Evolutionary conservation across 805 yeast species (phyloP).

Genomic region (Jamesozyma rosinii): DNA sequence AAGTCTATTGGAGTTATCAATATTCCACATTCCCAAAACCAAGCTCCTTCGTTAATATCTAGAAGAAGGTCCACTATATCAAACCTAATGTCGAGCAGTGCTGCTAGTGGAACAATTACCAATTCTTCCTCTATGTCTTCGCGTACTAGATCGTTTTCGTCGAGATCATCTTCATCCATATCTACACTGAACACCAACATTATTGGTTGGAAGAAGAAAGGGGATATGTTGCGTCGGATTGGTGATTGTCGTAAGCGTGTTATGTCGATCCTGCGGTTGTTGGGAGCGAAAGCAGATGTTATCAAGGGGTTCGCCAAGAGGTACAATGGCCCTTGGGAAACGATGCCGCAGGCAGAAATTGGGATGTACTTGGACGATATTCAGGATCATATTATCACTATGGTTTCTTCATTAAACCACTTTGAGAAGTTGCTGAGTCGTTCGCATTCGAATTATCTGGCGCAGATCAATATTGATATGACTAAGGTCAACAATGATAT

Average conservation of each 20-base stretch:
- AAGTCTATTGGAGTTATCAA: background rate
- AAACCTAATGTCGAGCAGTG: background rate
- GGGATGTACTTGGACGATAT: conserved; percentile 94
- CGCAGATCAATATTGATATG: conserved; percentile 96
- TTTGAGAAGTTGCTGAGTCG: conserved; percentile 89
- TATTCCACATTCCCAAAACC: background rate
- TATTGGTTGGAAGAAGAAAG: conserved; percentile 80
- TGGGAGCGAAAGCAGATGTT: conserved; percentile 95
- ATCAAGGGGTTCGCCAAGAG: conserved; percentile 90
- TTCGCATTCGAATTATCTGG: conserved; percentile 91
- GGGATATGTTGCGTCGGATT: conserved; percentile 87
- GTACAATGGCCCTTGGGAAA: conserved; percentile 76
- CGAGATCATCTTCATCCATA: conserved; percentile 26
- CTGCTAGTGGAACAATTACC: background rate
- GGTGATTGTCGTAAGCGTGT: conserved; percentile 94
- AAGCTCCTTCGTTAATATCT: background rate
- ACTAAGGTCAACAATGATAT: conserved; percentile 93
- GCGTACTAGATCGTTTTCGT: conserved; percentile 5
- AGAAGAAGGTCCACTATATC: background rate
- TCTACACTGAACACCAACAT: conserved; percentile 34
- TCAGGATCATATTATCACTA: conserved; percentile 94
- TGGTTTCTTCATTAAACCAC: conserved; percentile 92
- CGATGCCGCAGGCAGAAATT: conserved; percentile 74
- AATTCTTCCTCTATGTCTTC: background rate
- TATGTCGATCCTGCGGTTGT: conserved; percentile 74